These are phyloP conservation scores for Hypsizygus ulmarius DNA, from an alignment of 1,284 basidiomycete genomes.

Conservation along the genomic window DNA sequence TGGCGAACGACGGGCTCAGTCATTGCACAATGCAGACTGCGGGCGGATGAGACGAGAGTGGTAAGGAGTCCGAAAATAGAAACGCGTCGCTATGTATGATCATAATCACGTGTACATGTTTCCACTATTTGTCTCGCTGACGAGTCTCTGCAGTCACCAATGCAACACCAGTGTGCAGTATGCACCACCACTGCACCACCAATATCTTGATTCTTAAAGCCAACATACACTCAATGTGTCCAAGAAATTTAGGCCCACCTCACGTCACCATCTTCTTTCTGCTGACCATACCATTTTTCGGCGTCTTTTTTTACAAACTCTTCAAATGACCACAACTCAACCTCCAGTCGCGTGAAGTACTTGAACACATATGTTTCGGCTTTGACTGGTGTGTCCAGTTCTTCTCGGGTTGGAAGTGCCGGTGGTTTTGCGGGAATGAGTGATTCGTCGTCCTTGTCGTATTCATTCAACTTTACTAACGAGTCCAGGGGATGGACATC, in stretches of 20 bases:
- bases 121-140: background rate
- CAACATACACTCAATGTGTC: too few species aligned
- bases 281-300: constrained; percentile 65
- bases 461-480: constrained; percentile 36
- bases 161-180: too few species aligned
- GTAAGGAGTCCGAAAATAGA: too few species aligned
- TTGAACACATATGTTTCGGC: constrained; percentile 76
- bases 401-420: constrained; percentile 35
- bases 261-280: constrained; percentile 32
- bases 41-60: constrained; percentile 9
- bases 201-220: too few species aligned
- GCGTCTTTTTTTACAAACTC: constrained; percentile 68
- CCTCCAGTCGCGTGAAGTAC: constrained; percentile 44
- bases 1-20: constrained; percentile 16
- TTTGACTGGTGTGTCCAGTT: constrained; percentile 36
- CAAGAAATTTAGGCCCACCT: constrained; percentile 18
- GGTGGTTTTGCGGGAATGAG: constrained; percentile 42
- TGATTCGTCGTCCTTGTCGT: constrained; percentile 24
- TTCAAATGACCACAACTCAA: constrained; percentile 73
- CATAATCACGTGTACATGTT: background rate
- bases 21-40: constrained; percentile 10
- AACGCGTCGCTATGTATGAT: background rate
- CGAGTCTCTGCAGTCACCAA: background rate
- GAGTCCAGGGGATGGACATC: constrained; percentile 52
- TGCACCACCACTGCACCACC: too few species aligned